A percentile compares a stretch with the other conserved stretches of the same genome.
phyloP scores from a whole-genome alignment of 2,329 filamentous ascomycete genomes.

The Hypoxylon sp. region DNA sequence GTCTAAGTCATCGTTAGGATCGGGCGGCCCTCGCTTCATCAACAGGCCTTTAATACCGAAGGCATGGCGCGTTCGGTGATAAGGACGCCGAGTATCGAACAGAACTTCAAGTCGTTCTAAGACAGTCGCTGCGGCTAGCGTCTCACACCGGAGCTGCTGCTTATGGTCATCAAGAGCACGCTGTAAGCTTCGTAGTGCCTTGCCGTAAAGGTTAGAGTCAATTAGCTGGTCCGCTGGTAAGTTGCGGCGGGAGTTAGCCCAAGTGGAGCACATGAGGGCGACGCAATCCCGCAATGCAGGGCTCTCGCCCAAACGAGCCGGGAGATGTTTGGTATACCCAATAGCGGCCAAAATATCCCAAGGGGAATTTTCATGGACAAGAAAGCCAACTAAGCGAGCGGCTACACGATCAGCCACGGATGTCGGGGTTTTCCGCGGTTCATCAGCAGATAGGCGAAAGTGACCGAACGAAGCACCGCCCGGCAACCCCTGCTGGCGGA shows the following conservation, averaged over 20 bases:
- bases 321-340: conserved; percentile 33
- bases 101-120: conserved; percentile 33
- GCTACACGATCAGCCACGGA: conserved; percentile 38
- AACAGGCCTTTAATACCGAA: conserved; percentile 29
- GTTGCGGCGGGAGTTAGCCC: conserved; percentile 35
- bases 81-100: conserved; percentile 29
- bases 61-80: conserved; percentile 18
- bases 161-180: conserved; percentile 26
- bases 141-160: conserved; percentile 27
- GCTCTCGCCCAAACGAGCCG: conserved; percentile 33
- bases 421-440: conserved; percentile 29
- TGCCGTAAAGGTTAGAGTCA: conserved; percentile 36
- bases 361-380: conserved; percentile 27
- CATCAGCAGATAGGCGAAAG: conserved; percentile 26
- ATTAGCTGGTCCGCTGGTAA: conserved; percentile 17
- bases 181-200: conserved; percentile 35
- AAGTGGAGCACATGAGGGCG: conserved; percentile 34
- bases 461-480: conserved; percentile 33
- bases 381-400: conserved; percentile 33
- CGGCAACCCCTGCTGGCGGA: conserved; percentile 26
- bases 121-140: conserved; percentile 34
- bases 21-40: conserved; percentile 25
- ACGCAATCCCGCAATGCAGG: conserved; percentile 36
- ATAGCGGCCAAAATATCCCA: conserved; percentile 30
- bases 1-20: conserved; percentile 27